Base-by-base conservation (phyloP, 208 protist species). In the Spongospora subterranea region DNA sequence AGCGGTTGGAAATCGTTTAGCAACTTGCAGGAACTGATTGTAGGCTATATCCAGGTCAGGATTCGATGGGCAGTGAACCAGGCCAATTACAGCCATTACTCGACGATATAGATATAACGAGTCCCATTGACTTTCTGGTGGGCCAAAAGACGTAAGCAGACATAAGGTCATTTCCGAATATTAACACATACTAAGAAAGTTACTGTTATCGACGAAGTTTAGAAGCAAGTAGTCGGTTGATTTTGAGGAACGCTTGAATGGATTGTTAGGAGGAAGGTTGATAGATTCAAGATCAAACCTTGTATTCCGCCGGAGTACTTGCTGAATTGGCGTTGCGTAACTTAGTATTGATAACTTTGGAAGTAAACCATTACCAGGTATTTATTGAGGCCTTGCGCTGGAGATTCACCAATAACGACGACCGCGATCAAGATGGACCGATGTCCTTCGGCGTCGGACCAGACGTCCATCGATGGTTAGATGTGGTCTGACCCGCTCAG, bases 21-120 rank as follows among this genome's bases (percentile, higher is more conserved):
- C 35, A 6, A 35, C 71, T 17, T 6, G 13, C 17, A 82, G 17
- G 71, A 82, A 82, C n/a, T 82, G 17, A 20, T 82, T n/a, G 35
- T 82, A 35, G 17, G 71, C 17, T 20, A 45, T 35, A n/a, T 82
- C 71, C 35, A 82, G 71, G 71, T 82, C 71, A n/a, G 71, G 71
- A 35, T 82, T 82, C n/a, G 71, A 35, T 20, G 71, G 71, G 71
- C 71, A 82, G n/a, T 82, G 71, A 35, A 82, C 71, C 11, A 82
- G 11, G 17, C 71, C 71, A 35, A 82, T 82, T 45, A 82, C 71
- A 43, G 71, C 71, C 13, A 35, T 6, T 6, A 82, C 40, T 13
- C n/a, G 6, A 6, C 71, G 6, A 35, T 82, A n/a, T 20, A 82
- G 71, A 43, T 45, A 82, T 82, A 82, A 39, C n/a, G 71, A 82